phyloP scores from a whole-genome alignment of 192 early-diverging fungal genomes.

The Spizellomyces punctatus region DNA sequence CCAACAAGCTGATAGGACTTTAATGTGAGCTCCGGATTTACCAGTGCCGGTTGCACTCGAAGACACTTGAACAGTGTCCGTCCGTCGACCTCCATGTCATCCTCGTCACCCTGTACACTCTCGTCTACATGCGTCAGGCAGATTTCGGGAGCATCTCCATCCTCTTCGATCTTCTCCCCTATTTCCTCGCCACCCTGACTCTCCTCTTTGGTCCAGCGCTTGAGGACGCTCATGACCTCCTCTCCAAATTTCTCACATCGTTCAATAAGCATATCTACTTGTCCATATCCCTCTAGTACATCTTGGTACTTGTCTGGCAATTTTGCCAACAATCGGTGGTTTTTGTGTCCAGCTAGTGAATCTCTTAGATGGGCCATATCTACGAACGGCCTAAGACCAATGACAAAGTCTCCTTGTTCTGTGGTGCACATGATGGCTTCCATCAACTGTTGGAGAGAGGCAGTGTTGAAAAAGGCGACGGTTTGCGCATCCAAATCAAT shows the following conservation, averaged over 20 bases:
- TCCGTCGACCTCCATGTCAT: neutral
- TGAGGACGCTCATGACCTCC: slow-evolving; percentile 48
- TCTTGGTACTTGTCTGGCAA: slow-evolving; percentile 56
- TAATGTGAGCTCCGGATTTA: slow-evolving; percentile 65
- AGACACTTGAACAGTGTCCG: slow-evolving; percentile 43
- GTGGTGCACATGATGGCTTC: slow-evolving; percentile 40
- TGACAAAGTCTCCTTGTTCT: slow-evolving; percentile 55
- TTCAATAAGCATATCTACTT: slow-evolving; percentile 61
- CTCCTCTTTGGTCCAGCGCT: slow-evolving; percentile 49
- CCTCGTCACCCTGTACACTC: slow-evolving; percentile 22
- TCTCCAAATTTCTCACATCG: slow-evolving; percentile 60
- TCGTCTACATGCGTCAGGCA: slow-evolving; percentile 27
- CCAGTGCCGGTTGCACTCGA: slow-evolving; percentile 55
- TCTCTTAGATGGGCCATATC: slow-evolving; percentile 61
- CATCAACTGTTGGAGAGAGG: slow-evolving; percentile 33
- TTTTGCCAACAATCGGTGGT: slow-evolving; percentile 48
- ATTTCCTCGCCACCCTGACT: slow-evolving; percentile 7
- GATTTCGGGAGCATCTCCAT: slow-evolving; percentile 18
- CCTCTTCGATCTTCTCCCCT: slow-evolving; percentile 7
- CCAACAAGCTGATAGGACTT: slow-evolving; percentile 88
- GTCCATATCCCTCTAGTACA: slow-evolving; percentile 64
- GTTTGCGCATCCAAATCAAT: slow-evolving; percentile 42
- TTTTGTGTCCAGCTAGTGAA: slow-evolving; percentile 52
- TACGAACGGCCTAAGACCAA: slow-evolving; percentile 32
- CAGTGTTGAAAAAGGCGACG: slow-evolving; percentile 46